phyloP scores from a whole-genome alignment of 345 rosid genomes.

The Acer campestre region DNA sequence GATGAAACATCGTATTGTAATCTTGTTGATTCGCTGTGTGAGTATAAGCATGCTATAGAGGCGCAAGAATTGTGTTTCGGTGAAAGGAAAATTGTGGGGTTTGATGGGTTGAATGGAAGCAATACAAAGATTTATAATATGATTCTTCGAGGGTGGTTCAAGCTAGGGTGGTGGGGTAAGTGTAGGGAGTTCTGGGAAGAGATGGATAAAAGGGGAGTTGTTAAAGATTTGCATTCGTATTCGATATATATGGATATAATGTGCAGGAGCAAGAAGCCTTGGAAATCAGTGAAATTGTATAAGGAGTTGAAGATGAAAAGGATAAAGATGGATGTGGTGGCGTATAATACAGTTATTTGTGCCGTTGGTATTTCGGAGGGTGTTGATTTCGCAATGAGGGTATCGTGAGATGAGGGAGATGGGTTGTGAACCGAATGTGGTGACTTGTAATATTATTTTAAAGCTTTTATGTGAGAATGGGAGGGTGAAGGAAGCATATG shows the following conservation, averaged over 20 bases:
- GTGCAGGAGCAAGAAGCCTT: constrained; percentile 82
- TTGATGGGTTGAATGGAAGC: constrained; percentile 32
- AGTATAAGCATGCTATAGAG: constrained; percentile 84
- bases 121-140: constrained; percentile 71
- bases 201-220: constrained; percentile 71
- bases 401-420: constrained; percentile 77
- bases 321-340: constrained; percentile 75
- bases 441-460: constrained; percentile 66
- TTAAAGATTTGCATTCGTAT: constrained; percentile 81
- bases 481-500: constrained; percentile 67
- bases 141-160: constrained; percentile 90
- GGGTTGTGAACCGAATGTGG: constrained; percentile 80
- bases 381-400: constrained; percentile 65
- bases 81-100: constrained; percentile 23
- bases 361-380: constrained; percentile 77
- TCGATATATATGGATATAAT: constrained; percentile 90
- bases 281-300: constrained; percentile 82
- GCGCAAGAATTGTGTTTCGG: constrained; percentile 80
- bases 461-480: constrained; percentile 79
- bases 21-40: constrained; percentile 81
- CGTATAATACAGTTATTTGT: constrained; percentile 68
- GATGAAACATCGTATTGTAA: constrained; percentile 74
- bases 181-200: constrained; percentile 93
- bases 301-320: constrained; percentile 80
- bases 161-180: constrained; percentile 84